These are phyloP conservation scores for Stephania japonica DNA, from an alignment of 164 flowering plant genomes.

Conservation along the genomic window DNA sequence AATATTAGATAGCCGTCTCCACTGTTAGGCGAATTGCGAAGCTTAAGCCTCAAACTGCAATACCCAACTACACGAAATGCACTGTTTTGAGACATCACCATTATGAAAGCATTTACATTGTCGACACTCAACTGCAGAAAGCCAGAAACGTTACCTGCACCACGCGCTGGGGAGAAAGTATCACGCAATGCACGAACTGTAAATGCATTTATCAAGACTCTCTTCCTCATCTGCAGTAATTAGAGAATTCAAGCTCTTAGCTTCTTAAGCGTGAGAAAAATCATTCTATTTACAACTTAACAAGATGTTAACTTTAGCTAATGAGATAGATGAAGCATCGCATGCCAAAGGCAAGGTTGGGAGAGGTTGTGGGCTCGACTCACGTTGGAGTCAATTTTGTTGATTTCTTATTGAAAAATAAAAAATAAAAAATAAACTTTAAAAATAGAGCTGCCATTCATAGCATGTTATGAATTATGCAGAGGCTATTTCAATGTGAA, in stretches of 20 bases:
- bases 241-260: conserved; percentile 1
- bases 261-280: not conserved
- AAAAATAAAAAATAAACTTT: too few relatives aligned
- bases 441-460: too few relatives aligned
- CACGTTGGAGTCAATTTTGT: too few relatives aligned
- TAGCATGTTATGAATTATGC: not conserved
- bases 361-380: too few relatives aligned
- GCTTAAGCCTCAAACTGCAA: not conserved
- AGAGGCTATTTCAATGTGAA: not conserved
- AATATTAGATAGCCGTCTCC: not conserved
- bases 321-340: too few relatives aligned
- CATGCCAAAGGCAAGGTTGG: too few relatives aligned
- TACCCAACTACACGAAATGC: not conserved
- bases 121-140: not conserved
- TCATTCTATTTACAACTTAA: not conserved
- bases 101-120: not conserved
- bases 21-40: not conserved
- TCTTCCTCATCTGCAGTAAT: conserved; percentile 75
- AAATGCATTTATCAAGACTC: conserved; percentile 98
- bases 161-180: conserved; percentile 92
- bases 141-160: conserved; percentile 65
- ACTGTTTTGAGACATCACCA: not conserved
- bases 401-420: too few relatives aligned
- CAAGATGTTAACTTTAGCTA: not conserved
- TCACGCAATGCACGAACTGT: conserved; percentile 98